Percentiles rank a stretch among this genome's conserved stretches.
Evolutionary conservation across 2,329 filamentous ascomycete species (phyloP).

Genomic region (Orbilia blumenaviensis): DNA sequence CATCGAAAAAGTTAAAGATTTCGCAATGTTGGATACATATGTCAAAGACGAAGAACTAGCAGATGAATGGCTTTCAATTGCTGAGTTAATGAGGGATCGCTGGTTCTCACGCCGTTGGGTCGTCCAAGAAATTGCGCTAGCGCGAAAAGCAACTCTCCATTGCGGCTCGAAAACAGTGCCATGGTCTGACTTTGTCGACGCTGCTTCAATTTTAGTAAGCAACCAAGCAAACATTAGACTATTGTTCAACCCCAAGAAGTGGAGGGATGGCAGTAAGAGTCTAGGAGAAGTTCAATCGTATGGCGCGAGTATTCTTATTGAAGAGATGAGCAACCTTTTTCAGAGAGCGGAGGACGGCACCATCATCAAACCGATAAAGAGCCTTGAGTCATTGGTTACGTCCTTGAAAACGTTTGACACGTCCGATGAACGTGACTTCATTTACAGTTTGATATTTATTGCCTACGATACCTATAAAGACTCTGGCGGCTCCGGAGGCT

Average conservation of each 20-base stretch:
- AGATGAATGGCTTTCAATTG: slow-evolving; percentile 59
- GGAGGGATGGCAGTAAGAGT: slow-evolving; percentile 58
- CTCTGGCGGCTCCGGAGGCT: slow-evolving; percentile 55
- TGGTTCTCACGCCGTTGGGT: slow-evolving; percentile 64
- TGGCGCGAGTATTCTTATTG: slow-evolving; percentile 60
- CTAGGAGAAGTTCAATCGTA: slow-evolving; percentile 61
- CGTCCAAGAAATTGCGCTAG: slow-evolving; percentile 63
- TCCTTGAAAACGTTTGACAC: slow-evolving; percentile 59
- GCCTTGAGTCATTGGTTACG: slow-evolving; percentile 60
- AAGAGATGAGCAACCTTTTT: slow-evolving; percentile 60
- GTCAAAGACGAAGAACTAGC: slow-evolving; percentile 55
- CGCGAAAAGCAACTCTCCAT: slow-evolving; percentile 59
- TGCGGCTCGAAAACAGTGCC: slow-evolving; percentile 60
- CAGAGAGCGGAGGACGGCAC: slow-evolving; percentile 50
- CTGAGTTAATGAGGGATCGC: slow-evolving; percentile 60
- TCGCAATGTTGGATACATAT: slow-evolving; percentile 60
- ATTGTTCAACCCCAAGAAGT: slow-evolving; percentile 60
- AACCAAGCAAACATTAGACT: slow-evolving; percentile 61
- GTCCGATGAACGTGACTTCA: slow-evolving; percentile 58
- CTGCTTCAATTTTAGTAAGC: slow-evolving; percentile 61
- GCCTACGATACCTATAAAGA: slow-evolving; percentile 59
- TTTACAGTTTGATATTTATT: slow-evolving; percentile 60
- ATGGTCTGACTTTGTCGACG: slow-evolving; percentile 61
- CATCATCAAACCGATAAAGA: slow-evolving; percentile 55
- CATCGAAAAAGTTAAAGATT: slow-evolving; percentile 56